A percentile compares a stretch with the other conserved stretches of the same genome.
These are phyloP conservation scores for Amanita muscaria DNA, from an alignment of 768 basidiomycete species.

Conservation along the genomic window DNA sequence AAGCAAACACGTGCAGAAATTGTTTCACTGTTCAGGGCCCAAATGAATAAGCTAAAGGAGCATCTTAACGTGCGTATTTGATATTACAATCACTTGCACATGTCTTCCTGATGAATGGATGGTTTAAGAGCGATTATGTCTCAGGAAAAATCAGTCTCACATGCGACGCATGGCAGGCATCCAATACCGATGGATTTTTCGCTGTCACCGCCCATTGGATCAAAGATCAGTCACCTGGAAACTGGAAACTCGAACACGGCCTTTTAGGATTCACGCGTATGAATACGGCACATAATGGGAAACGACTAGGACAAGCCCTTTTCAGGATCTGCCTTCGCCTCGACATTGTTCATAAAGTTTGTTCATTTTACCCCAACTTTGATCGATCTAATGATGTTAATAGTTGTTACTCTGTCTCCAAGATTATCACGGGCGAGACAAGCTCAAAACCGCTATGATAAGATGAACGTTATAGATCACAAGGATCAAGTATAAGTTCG, in stretches of 20 bases:
- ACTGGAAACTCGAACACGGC: slow-evolving; percentile 21
- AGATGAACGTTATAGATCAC: no score
- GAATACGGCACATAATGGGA: slow-evolving; percentile 22
- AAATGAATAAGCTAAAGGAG: neutral
- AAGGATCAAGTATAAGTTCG: no score
- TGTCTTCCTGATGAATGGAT: no score
- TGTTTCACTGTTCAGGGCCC: neutral
- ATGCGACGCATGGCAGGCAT: slow-evolving; percentile 3
- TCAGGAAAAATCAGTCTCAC: neutral
- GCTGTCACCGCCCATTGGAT: slow-evolving; percentile 33
- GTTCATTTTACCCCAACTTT: neutral
- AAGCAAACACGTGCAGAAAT: neutral
- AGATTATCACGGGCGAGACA: no score
- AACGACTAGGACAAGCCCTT: slow-evolving; percentile 23
- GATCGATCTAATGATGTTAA: no score
- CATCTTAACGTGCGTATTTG: neutral
- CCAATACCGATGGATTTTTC: slow-evolving; percentile 29
- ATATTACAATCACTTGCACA: neutral
- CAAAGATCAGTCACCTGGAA: slow-evolving; percentile 17
- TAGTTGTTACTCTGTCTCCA: no score
- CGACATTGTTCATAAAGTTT: slow-evolving; percentile 23
- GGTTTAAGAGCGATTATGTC: neutral
- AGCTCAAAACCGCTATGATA: no score
- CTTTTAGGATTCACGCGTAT: slow-evolving; percentile 24
- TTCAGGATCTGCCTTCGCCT: slow-evolving; percentile 22